These are phyloP conservation scores for Colletotrichum incanum DNA, from an alignment of 2,329 filamentous ascomycete species.

Conservation along the genomic window DNA sequence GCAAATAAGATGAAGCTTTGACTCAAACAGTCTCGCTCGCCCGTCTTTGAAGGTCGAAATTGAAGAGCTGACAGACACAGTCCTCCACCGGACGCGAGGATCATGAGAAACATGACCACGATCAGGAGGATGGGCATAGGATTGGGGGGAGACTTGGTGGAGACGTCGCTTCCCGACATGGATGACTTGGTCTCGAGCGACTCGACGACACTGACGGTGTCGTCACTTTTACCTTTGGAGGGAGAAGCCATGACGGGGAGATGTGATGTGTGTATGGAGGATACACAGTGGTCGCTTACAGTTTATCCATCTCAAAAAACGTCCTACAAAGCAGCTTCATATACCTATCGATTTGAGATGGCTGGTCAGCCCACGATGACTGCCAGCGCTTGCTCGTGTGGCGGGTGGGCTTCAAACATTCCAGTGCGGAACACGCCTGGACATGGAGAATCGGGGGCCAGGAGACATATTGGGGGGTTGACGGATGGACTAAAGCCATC, in stretches of 20 bases:
- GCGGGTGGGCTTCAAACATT: conserved; percentile 34
- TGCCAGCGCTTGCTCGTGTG: conserved; percentile 30
- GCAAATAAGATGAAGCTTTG: conserved; percentile 44
- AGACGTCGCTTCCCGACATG: conserved; percentile 42
- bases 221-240: conserved; percentile 32
- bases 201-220: conserved; percentile 41
- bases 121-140: conserved; percentile 38
- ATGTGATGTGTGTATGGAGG: neutral
- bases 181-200: conserved; percentile 43
- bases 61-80: conserved; percentile 41
- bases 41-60: conserved; percentile 35
- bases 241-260: conserved; percentile 30
- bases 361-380: conserved; percentile 22
- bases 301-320: neutral
- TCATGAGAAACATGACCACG: conserved; percentile 35
- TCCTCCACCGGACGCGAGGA: conserved; percentile 40
- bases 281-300: conserved; percentile 2
- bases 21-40: conserved; percentile 38
- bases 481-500: neutral
- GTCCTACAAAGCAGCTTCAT: conserved; percentile 6
- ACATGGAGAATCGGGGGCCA: neutral
- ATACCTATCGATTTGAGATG: conserved; percentile 23
- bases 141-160: conserved; percentile 40
- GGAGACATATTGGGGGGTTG: neutral
- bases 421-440: conserved; percentile 13